Conservation (phyloP, 169 alveolate genomes). For the Cryptosporidium tyzzeri region DNA sequence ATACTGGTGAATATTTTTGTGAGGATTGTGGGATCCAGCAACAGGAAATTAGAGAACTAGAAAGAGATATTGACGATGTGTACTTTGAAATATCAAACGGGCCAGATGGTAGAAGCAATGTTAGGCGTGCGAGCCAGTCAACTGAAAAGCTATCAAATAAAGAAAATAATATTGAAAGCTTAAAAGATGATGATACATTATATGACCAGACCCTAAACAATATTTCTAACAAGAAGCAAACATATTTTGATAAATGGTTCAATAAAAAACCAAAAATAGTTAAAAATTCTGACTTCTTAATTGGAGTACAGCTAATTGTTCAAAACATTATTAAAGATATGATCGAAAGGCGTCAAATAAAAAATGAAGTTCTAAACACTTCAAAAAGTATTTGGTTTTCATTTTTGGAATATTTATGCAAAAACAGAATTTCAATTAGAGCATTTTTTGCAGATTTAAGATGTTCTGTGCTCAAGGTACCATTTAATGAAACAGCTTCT, state of each 20-base stretch:
- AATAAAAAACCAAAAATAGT: conserved; percentile 36
- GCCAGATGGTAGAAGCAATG: conserved; percentile 33
- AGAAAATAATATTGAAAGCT: neutral
- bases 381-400: conserved; percentile 44
- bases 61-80: conserved; percentile 66
- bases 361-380: neutral
- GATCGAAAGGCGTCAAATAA: conserved; percentile 55
- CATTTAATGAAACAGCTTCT: conserved; percentile 62
- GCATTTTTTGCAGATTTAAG: conserved; percentile 71
- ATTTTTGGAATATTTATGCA: conserved; percentile 22
- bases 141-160: conserved; percentile 4
- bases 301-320: conserved; percentile 54
- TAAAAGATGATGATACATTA: conserved; percentile 2
- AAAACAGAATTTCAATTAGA: conserved; percentile 43
- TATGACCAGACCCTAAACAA: neutral
- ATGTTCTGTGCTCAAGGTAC: conserved; percentile 48
- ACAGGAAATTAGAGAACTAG: conserved; percentile 67
- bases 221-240: neutral
- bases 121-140: conserved; percentile 74
- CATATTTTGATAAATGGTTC: conserved; percentile 48
- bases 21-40: conserved; percentile 75
- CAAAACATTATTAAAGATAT: conserved; percentile 58
- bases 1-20: conserved; percentile 74
- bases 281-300: conserved; percentile 61
- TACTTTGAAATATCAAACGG: conserved; percentile 51